Percentiles rank a stretch among this genome's conserved stretches.
These are phyloP conservation scores for Arctium lappa DNA, from an alignment of 129 eudicot species.

Conservation along the genomic window DNA sequence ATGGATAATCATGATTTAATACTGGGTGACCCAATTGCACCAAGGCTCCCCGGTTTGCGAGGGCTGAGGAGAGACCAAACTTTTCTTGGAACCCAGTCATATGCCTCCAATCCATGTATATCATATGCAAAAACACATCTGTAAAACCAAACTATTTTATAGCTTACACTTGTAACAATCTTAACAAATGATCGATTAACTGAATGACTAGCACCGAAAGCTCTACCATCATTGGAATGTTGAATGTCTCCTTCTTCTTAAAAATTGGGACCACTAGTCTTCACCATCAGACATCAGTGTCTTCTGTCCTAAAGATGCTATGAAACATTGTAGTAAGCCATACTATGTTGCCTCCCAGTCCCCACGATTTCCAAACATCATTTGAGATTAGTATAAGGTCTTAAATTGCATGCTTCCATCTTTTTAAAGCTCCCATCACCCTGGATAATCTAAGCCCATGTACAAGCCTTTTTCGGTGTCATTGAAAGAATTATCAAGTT, in stretches of 20 bases:
- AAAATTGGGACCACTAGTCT: background rate
- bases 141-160: background rate
- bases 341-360: background rate
- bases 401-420: background rate
- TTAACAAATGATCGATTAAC: background rate
- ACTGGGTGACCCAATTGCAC: background rate
- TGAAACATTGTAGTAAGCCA: background rate
- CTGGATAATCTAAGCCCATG: background rate
- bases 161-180: background rate
- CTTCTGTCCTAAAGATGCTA: constrained; percentile 6
- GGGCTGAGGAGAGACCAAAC: background rate
- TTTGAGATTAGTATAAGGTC: background rate
- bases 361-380: background rate
- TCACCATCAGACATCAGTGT: background rate
- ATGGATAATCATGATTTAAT: background rate
- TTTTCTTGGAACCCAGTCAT: background rate
- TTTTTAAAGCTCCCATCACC: background rate
- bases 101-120: background rate
- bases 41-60: background rate
- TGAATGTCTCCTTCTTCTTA: background rate
- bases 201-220: background rate
- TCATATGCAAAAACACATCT: background rate
- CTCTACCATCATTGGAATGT: background rate
- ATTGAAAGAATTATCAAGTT: background rate
- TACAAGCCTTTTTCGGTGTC: background rate